Percentiles rank a stretch among this genome's conserved stretches.
phyloP scores from a whole-genome alignment of 345 rosid genomes.

The Nephelium lappaceum region DNA sequence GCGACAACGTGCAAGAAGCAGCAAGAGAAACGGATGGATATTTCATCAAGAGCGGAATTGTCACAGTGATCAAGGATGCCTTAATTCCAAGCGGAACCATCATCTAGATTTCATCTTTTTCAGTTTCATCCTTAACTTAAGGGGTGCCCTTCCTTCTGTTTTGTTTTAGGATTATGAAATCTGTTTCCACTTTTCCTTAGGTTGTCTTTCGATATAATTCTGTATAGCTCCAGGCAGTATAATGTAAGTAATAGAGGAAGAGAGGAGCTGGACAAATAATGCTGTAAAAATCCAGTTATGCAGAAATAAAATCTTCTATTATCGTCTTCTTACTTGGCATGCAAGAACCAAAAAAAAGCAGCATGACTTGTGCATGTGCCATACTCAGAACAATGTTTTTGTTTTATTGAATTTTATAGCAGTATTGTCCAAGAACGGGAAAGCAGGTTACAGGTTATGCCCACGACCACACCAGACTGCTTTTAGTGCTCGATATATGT shows the following conservation, averaged over 20 bases:
- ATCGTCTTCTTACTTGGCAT: background rate
- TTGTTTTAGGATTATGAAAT: background rate
- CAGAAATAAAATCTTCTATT: constrained; percentile 22
- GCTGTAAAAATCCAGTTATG: constrained; percentile 17
- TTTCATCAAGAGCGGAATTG: constrained; percentile 96
- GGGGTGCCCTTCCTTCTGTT: background rate
- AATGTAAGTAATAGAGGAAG: constrained; percentile 17
- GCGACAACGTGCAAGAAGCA: constrained; percentile 88
- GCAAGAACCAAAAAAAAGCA: background rate
- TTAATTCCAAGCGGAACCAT: constrained; percentile 89
- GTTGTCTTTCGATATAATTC: constrained; percentile 3
- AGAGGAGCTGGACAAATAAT: constrained; percentile 10
- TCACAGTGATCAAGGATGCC: constrained; percentile 93
- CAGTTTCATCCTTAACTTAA: background rate
- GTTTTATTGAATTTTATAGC: background rate
- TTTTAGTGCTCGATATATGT: background rate
- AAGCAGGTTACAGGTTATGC: too few species aligned
- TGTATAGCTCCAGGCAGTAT: constrained; percentile 25
- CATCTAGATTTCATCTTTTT: constrained; percentile 38
- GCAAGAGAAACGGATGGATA: constrained; percentile 96
- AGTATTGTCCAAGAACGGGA: too few species aligned
- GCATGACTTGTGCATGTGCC: background rate
- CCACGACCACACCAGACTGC: background rate
- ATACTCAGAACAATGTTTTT: background rate
- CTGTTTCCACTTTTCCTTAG: constrained; percentile 8